These are phyloP conservation scores for Diaporthe ampelina DNA, from an alignment of 2,329 filamentous ascomycete species.

Conservation along the genomic window DNA sequence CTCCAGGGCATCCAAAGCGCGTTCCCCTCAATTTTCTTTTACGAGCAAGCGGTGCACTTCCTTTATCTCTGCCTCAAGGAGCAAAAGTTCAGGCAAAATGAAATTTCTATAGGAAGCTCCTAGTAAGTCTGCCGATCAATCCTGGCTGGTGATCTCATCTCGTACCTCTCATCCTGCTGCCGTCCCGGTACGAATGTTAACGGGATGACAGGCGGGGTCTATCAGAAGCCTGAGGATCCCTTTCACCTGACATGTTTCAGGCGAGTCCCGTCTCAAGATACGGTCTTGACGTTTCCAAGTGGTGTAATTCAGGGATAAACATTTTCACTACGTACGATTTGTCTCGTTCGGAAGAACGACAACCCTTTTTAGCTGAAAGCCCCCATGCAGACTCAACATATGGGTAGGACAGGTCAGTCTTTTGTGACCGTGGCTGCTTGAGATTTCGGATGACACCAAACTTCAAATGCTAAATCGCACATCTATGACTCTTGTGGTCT, in stretches of 20 bases:
- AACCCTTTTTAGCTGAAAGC: not conserved
- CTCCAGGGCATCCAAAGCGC: not conserved
- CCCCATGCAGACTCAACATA: no score
- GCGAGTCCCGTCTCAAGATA: not conserved
- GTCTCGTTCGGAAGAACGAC: not conserved
- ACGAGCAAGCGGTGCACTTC: no score
- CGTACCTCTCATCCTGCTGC: not conserved
- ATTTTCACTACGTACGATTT: not conserved
- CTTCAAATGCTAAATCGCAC: not conserved
- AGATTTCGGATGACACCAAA: not conserved
- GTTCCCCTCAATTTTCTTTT: not conserved
- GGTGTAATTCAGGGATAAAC: not conserved
- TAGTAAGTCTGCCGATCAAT: not conserved
- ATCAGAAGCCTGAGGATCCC: not conserved
- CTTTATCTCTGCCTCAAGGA: no score
- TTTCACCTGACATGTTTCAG: not conserved
- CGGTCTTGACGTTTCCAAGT: not conserved
- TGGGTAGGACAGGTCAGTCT: not conserved
- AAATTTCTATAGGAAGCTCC: no score
- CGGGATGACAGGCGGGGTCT: not conserved
- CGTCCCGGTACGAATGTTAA: not conserved
- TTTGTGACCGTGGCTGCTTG: not conserved
- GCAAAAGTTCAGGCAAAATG: no score
- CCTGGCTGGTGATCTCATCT: not conserved
- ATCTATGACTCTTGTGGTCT: not conserved